Percentiles rank a stretch among this genome's conserved stretches.
Evolutionary conservation across 176 grass and related monocot species (phyloP).

Genomic region (Cymbopogon citratus): DNA sequence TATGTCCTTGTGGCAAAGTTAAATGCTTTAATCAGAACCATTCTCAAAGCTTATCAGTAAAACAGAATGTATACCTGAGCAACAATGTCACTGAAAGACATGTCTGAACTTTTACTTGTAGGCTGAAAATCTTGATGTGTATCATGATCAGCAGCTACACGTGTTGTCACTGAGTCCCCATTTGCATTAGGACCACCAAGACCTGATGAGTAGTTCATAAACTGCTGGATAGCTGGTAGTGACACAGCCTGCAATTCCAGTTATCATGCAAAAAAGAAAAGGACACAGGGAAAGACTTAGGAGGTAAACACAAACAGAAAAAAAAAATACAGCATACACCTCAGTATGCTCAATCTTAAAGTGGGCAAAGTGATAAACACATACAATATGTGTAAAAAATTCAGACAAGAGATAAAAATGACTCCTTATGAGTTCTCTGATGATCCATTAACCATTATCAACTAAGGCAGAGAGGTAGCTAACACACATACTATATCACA

Average conservation of each 20-base stretch:
- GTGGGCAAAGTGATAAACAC: background rate
- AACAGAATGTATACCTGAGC: conserved; percentile 32
- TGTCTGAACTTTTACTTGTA: conserved; percentile 49
- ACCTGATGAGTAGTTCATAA: conserved; percentile 44
- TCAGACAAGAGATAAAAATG: background rate
- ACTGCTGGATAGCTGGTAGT: conserved; percentile 34
- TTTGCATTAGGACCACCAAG: conserved; percentile 25
- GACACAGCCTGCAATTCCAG: conserved; percentile 30
- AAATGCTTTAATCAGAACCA: background rate
- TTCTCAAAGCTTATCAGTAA: background rate
- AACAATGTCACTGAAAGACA: conserved; percentile 45
- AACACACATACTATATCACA: background rate
- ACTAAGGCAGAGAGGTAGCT: background rate
- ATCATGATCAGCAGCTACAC: conserved; percentile 53
- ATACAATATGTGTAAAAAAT: background rate
- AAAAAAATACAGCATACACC: background rate
- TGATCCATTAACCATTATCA: conserved; percentile 2
- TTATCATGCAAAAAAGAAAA: conserved; percentile 12
- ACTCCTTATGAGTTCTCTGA: background rate
- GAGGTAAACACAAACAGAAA: background rate
- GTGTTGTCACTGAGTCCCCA: conserved; percentile 22
- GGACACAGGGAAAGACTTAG: background rate
- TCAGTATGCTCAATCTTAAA: background rate
- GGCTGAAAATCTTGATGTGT: conserved; percentile 78
- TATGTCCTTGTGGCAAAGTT: background rate